phyloP scores from a whole-genome alignment of 345 rosid species.

The Lepidium aucheri region DNA sequence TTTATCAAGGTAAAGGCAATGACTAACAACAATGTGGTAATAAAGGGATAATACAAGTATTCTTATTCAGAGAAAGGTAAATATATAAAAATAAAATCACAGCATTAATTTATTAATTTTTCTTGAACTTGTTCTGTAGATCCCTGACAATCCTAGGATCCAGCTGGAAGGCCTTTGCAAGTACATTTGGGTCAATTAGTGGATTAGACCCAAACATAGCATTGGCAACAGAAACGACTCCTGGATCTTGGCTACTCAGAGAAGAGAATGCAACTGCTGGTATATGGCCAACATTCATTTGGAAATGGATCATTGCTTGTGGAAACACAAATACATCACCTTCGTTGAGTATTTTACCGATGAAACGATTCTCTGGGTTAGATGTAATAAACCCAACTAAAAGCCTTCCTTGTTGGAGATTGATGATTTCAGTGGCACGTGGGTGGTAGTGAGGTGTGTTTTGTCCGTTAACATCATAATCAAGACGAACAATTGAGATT shows the following conservation, averaged over 20 bases:
- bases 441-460: slow-evolving; percentile 27
- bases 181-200: background rate
- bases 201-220: slow-evolving; percentile 13
- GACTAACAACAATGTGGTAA: background rate
- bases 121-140: background rate
- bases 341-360: background rate
- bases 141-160: background rate
- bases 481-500: slow-evolving; percentile 15
- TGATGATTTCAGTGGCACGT: slow-evolving; percentile 23
- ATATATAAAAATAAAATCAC: background rate
- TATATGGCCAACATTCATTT: background rate
- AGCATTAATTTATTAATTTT: background rate
- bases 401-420: slow-evolving; percentile 10
- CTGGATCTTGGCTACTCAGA: slow-evolving; percentile 12
- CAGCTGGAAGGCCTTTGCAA: slow-evolving; percentile 13
- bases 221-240: slow-evolving; percentile 2
- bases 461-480: background rate
- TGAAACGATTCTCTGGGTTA: background rate
- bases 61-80: background rate
- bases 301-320: slow-evolving; percentile 3
- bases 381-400: slow-evolving; percentile 11
- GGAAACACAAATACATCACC: slow-evolving; percentile 18
- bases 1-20: background rate
- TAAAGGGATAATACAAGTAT: background rate
- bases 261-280: slow-evolving; percentile 11